A percentile compares a stretch with the other conserved stretches of the same genome.
phyloP scores from a whole-genome alignment of 805 yeast genomes.

The Starmerella lactis-condensi region DNA sequence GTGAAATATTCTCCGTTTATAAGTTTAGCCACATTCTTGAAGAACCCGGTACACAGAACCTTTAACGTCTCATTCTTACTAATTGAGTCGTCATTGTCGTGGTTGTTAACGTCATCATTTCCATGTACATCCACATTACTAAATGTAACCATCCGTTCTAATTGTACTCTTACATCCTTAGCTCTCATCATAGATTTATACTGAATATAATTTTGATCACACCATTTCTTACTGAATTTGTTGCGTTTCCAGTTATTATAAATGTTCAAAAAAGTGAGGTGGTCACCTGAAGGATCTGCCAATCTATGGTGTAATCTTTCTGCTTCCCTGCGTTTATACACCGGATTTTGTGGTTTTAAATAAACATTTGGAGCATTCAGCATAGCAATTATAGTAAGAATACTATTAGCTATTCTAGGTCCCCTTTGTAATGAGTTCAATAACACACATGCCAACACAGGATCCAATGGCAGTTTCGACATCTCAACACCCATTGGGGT shows the following conservation, averaged over 20 bases:
- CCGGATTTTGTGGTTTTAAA: conserved; percentile 24
- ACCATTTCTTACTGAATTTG: conserved; percentile 48
- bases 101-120: conserved; percentile 34
- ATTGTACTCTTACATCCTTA: conserved; percentile 59
- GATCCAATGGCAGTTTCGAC: conserved; percentile 87
- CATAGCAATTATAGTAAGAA: conserved; percentile 65
- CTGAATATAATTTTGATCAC: conserved; percentile 63
- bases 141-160: conserved; percentile 47
- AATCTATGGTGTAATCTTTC: conserved; percentile 16
- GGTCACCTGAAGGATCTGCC: conserved; percentile 47
- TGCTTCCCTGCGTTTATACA: background rate
- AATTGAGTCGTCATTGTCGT: conserved; percentile 31
- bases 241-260: conserved; percentile 57
- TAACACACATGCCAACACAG: conserved; percentile 65
- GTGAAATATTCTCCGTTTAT: conserved; percentile 25
- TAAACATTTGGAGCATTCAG: conserved; percentile 55
- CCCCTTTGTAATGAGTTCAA: conserved; percentile 30
- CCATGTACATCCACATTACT: conserved; percentile 49
- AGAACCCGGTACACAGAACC: conserved; percentile 48
- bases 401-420: conserved; percentile 33
- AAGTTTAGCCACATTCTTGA: conserved; percentile 45
- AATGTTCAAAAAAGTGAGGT: conserved; percentile 63
- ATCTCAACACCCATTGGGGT: conserved; percentile 64
- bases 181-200: conserved; percentile 61
- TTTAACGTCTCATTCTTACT: conserved; percentile 29